Conservation (phyloP, 1,284 basidiomycete genomes). For the Dichomitus squalens region DNA sequence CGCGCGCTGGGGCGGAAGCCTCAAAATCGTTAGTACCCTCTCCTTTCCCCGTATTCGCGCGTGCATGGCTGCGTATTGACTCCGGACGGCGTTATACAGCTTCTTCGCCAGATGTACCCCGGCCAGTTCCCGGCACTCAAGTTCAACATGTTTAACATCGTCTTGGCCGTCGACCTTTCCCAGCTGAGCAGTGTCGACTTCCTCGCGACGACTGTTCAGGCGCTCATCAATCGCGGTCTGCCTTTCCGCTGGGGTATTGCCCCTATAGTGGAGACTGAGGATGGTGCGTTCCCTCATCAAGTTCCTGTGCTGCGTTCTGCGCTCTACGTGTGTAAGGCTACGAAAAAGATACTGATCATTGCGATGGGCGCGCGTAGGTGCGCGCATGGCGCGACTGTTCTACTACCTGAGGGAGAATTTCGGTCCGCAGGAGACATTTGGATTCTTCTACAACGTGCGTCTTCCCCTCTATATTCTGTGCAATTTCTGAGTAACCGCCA, state of each 20-base stretch:
- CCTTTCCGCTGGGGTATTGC: conserved; percentile 87
- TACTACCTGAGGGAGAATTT: conserved; percentile 67
- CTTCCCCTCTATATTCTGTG: not conserved
- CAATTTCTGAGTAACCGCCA: not conserved
- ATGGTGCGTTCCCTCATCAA: too few relatives aligned
- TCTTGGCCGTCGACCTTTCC: conserved; percentile 81
- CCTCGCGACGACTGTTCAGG: conserved; percentile 62
- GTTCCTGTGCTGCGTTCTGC: too few relatives aligned
- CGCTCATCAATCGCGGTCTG: conserved; percentile 70
- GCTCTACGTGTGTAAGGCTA: not conserved
- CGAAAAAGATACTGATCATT: not conserved
- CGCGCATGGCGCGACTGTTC: conserved; percentile 72
- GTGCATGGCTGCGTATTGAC: not conserved
- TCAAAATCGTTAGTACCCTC: conserved; percentile 46
- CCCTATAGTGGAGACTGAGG: conserved; percentile 64
- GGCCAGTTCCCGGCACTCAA: conserved; percentile 76
- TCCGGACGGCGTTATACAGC: conserved; percentile 41
- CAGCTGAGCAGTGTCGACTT: conserved; percentile 60
- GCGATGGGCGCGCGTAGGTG: conserved; percentile 41
- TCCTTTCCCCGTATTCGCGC: not conserved
- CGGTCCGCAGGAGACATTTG: conserved; percentile 63
- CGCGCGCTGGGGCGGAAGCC: conserved; percentile 50
- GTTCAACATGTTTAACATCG: conserved; percentile 80
- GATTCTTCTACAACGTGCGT: conserved; percentile 60
- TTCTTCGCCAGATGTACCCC: conserved; percentile 71